Evolutionary conservation across 2,329 filamentous ascomycete species (phyloP).

Genomic region (Penicillium sclerotiorum): DNA sequence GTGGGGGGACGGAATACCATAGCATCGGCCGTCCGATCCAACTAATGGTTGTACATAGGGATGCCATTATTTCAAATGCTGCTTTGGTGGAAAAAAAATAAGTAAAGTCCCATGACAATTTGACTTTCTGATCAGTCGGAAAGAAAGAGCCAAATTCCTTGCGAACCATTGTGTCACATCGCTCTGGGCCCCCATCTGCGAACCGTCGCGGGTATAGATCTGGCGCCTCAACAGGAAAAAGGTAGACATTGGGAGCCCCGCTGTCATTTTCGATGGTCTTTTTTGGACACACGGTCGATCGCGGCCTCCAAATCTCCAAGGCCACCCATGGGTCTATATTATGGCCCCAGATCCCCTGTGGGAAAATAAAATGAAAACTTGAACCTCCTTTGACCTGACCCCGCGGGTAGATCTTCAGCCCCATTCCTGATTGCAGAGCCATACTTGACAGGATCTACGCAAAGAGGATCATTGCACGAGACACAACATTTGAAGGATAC

Average conservation of each 20-base stretch:
- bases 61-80: background rate
- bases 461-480: no score
- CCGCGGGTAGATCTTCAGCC: background rate
- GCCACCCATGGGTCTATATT: conserved; percentile 5
- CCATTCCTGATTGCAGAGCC: no score
- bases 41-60: background rate
- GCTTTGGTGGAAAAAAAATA: background rate
- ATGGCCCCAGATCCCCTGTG: background rate
- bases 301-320: conserved; percentile 1
- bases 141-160: background rate
- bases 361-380: background rate
- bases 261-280: conserved; percentile 1
- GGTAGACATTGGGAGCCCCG: conserved; percentile 5
- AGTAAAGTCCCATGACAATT: background rate
- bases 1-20: background rate
- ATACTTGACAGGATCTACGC: no score
- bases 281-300: conserved; percentile 3
- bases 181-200: background rate
- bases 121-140: conserved; percentile 19
- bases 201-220: conserved; percentile 7
- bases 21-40: background rate
- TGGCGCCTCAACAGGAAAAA: background rate
- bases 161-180: conserved; percentile 14
- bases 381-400: background rate
- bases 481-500: no score